Percentiles rank a stretch among this genome's conserved stretches.
Conservation (phyloP, 2,329 filamentous ascomycete genomes). For the Curvularia eragrostidis region DNA sequence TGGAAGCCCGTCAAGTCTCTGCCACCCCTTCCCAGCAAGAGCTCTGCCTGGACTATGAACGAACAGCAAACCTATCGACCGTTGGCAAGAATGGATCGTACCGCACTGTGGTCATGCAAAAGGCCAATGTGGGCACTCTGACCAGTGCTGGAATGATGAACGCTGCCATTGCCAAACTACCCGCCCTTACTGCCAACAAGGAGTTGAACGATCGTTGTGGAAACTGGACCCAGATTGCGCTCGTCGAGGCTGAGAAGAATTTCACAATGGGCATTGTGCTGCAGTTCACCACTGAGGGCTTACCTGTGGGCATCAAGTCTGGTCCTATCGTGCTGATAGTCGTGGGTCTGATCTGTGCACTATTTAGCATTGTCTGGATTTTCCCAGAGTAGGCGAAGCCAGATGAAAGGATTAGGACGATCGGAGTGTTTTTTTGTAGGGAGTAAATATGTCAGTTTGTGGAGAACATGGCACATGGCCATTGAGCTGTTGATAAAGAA, state of each 20-base stretch:
- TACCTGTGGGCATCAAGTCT: constrained; percentile 40
- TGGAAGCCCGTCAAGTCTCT: constrained; percentile 39
- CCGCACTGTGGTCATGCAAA: constrained; percentile 56
- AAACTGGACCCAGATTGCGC: constrained; percentile 55
- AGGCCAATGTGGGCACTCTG: constrained; percentile 53
- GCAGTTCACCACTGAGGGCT: constrained; percentile 39
- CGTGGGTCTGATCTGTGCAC: constrained; percentile 19
- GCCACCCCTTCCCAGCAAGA: constrained; percentile 32
- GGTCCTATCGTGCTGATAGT: constrained; percentile 32
- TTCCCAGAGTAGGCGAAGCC: constrained; percentile 20
- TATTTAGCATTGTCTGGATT: constrained; percentile 37
- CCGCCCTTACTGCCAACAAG: constrained; percentile 50
- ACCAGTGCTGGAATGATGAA: constrained; percentile 52
- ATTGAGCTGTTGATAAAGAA: background rate
- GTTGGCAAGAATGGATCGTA: constrained; percentile 56
- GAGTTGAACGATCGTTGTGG: constrained; percentile 55
- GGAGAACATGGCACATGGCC: background rate
- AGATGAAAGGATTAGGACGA: background rate
- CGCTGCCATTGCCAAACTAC: constrained; percentile 49
- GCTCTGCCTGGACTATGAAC: constrained; percentile 54
- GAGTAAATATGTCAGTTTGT: background rate
- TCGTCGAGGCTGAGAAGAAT: constrained; percentile 54
- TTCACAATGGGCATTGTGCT: constrained; percentile 54
- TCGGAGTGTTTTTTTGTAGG: background rate
- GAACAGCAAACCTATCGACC: constrained; percentile 57